phyloP scores from a whole-genome alignment of 2,329 filamentous ascomycete genomes.

The Fusarium fujikuroi region DNA sequence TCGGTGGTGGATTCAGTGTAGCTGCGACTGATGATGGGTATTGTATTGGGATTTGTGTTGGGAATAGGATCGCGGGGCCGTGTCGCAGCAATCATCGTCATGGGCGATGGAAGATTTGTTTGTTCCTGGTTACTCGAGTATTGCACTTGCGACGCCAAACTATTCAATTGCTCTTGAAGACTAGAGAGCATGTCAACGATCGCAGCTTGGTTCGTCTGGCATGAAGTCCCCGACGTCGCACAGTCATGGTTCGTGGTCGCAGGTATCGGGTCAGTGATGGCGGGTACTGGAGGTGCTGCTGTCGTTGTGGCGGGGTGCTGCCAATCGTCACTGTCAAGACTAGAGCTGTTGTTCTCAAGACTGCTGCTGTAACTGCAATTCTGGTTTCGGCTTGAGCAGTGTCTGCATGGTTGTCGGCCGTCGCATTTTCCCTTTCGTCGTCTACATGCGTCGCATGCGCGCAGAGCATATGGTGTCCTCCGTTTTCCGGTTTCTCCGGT shows the following conservation, averaged over 20 bases:
- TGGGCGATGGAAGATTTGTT: conserved; percentile 3
- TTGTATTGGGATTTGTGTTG: neutral
- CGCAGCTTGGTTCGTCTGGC: conserved; percentile 6
- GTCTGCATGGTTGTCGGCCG: conserved; percentile 11
- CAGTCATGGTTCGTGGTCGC: neutral
- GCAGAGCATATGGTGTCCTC: conserved; percentile 19
- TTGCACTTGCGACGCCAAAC: conserved; percentile 17
- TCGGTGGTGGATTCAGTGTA: neutral
- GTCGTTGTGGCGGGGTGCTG: neutral
- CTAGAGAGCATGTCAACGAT: conserved; percentile 26
- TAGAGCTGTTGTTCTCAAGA: neutral
- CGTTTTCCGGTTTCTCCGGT: conserved; percentile 1
- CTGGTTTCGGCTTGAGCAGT: conserved; percentile 8
- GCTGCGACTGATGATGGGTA: neutral
- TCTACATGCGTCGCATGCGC: conserved; percentile 23
- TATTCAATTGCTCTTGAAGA: conserved; percentile 22
- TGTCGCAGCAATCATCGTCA: neutral
- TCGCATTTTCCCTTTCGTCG: conserved; percentile 25
- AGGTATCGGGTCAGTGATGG: neutral
- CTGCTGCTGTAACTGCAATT: conserved; percentile 9
- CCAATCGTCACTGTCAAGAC: conserved; percentile 4
- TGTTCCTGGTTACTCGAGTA: neutral
- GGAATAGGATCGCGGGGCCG: neutral
- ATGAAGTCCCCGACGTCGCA: neutral
- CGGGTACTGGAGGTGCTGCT: neutral